Conservation (phyloP, 164 flowering plant genomes). For the Tetracentron sinense region DNA sequence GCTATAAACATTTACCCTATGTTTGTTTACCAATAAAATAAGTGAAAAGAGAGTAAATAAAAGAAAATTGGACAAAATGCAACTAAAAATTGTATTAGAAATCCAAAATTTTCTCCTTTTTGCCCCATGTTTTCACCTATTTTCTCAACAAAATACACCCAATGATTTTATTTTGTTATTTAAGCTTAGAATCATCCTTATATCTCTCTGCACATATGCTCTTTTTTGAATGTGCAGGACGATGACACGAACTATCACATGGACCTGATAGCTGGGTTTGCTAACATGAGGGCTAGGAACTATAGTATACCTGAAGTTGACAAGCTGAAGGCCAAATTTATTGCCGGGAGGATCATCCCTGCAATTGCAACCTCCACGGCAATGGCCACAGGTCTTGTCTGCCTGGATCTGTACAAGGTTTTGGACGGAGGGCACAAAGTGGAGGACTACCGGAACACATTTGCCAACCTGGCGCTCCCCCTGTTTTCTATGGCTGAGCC, state of each 20-base stretch:
- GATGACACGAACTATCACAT: conserved; percentile 86
- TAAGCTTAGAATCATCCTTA: neutral
- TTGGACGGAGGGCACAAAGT: conserved; percentile 62
- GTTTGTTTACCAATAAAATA: too few relatives aligned
- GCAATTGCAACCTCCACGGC: conserved; percentile 90
- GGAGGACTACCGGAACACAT: conserved; percentile 81
- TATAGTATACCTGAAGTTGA: conserved; percentile 89
- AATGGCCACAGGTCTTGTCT: conserved; percentile 88
- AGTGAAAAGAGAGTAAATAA: too few relatives aligned
- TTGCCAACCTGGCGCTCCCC: conserved; percentile 83
- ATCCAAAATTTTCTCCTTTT: too few relatives aligned
- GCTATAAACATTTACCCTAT: too few relatives aligned
- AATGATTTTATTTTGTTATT: neutral
- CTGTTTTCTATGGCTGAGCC: conserved; percentile 87
- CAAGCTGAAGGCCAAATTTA: conserved; percentile 84
- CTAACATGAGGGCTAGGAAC: conserved; percentile 91
- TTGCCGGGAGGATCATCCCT: conserved; percentile 88
- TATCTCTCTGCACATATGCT: neutral
- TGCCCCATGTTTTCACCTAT: too few relatives aligned
- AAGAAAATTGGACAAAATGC: too few relatives aligned
- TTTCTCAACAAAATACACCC: too few relatives aligned
- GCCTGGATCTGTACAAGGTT: conserved; percentile 86
- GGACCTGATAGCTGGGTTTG: conserved; percentile 81
- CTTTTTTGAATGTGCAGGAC: conserved; percentile 46
- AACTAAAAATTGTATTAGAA: too few relatives aligned